Evolutionary conservation across 306 rosid genomes (phyloP), one percentile per base, ranked within the genome.

Genomic region (Castanea mollissima): DNA sequence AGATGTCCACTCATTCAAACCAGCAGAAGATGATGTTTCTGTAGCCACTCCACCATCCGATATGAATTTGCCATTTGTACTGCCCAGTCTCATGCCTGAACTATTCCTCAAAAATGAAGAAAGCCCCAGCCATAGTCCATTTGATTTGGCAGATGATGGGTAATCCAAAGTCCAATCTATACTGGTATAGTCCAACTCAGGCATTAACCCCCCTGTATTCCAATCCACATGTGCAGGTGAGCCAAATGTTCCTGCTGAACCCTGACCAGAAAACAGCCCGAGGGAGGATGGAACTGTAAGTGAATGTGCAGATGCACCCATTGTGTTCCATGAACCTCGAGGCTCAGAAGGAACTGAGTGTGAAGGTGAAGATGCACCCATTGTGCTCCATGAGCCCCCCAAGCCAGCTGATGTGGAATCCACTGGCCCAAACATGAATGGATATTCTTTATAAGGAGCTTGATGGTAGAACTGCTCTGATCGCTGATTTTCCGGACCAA

Each of bases 141-240:
- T 76, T 21, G 88, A 82, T 41, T 79, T 81, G 0, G 91, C 75
- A 73, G 89, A 79, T 1, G 85, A 18, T 0, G 88, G 69, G 2
- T 81, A 49, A 86, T 93, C 89, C 89, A 93, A 83, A 77, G 92
- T 85, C 98, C 98, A 93, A 75, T 93, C 97, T 55, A 93, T 88
- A 69, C 73, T 86, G 75, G 85, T 83, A 81, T 93, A 91, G 83
- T 93, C 94, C 21, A 87, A 81, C 6, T 93, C 87, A 18, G 83
- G 81, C 78, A 81, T 85, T 57, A 88, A 81, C 49, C 86, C 83
- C 0, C 88, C 88, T 2, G 85, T 89, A 38, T 76, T 93, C 98
- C 97, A 90, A 76, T 91, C 98, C 56, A 85, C 85, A 0, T 84
- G 92, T 2, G 91, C 82, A 49, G 90, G 49, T 15, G 92, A 77